Evolutionary conservation across 2,329 filamentous ascomycete genomes (phyloP).

Genomic region (Ophiocordyceps camponoti-floridani): DNA sequence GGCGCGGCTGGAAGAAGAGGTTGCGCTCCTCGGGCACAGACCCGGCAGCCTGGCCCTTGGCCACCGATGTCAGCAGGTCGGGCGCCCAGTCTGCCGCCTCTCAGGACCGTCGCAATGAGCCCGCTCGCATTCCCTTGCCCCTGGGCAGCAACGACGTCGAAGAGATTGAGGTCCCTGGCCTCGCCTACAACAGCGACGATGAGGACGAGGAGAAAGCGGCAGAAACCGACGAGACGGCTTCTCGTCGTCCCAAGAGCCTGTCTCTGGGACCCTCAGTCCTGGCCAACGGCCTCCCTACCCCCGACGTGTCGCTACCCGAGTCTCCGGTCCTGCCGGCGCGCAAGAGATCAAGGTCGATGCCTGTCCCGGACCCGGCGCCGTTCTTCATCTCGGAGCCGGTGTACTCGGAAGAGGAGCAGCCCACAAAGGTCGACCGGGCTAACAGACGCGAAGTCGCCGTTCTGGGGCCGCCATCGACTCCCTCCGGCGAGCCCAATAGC

Average conservation of each 20-base stretch:
- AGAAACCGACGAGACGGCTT: conserved; percentile 13
- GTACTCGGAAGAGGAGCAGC: neutral
- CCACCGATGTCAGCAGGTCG: conserved; percentile 20
- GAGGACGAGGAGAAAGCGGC: conserved; percentile 29
- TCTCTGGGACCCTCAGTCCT: conserved; percentile 7
- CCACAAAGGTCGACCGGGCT: neutral
- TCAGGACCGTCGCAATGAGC: conserved; percentile 9
- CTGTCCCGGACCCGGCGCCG: conserved; percentile 14
- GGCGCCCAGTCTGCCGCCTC: conserved; percentile 2
- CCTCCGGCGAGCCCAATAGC: no score
- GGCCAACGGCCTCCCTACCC: conserved; percentile 13
- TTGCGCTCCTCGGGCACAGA: conserved; percentile 39
- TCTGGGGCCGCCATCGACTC: neutral
- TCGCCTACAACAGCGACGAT: conserved; percentile 44
- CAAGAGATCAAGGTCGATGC: conserved; percentile 31
- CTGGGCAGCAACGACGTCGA: conserved; percentile 48
- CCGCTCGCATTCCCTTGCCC: conserved; percentile 44
- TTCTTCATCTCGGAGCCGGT: conserved; percentile 1
- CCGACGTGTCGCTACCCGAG: conserved; percentile 15
- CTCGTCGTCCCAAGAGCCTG: conserved; percentile 28
- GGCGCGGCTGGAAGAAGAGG: conserved; percentile 90
- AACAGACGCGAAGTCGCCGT: neutral
- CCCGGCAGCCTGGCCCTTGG: conserved; percentile 28
- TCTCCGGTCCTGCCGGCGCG: conserved; percentile 16
- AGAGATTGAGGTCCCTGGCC: conserved; percentile 65